phyloP scores from a whole-genome alignment of 257 asterid genomes.

The Solanum arcanum region DNA sequence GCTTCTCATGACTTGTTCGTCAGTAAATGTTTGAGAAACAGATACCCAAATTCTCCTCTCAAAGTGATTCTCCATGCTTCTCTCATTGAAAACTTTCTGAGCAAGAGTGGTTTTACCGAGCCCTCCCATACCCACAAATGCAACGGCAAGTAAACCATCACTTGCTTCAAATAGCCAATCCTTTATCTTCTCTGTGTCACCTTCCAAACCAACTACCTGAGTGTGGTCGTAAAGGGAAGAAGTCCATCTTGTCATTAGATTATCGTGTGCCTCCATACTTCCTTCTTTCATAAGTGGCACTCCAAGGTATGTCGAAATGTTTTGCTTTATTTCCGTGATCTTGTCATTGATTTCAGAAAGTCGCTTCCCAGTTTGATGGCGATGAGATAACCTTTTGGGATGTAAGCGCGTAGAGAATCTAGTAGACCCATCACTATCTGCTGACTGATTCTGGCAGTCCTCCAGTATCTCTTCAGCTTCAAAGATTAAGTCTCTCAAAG shows the following conservation, averaged over 20 bases:
- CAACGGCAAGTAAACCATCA: constrained; percentile 17
- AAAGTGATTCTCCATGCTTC: constrained; percentile 5
- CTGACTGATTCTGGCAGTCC: constrained; percentile 9
- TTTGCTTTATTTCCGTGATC: constrained; percentile 8
- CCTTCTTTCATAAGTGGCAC: constrained; percentile 10
- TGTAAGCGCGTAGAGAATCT: constrained; percentile 1
- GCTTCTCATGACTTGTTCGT: constrained; percentile 26
- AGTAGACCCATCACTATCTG: background rate
- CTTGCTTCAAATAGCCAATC: constrained; percentile 14
- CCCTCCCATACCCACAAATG: constrained; percentile 30
- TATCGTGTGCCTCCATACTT: constrained; percentile 13
- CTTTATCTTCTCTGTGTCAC: constrained; percentile 20
- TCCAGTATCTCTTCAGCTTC: constrained; percentile 22
- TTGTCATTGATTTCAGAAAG: constrained; percentile 16
- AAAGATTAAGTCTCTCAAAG: constrained; percentile 13
- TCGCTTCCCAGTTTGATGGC: constrained; percentile 6
- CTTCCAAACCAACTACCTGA: constrained; percentile 26
- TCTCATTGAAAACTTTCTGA: constrained; percentile 16
- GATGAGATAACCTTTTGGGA: constrained; percentile 2
- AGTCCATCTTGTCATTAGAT: constrained; percentile 24
- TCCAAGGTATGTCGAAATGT: constrained; percentile 12
- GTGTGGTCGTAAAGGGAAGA: constrained; percentile 18
- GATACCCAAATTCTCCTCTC: constrained; percentile 30
- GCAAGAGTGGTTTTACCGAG: constrained; percentile 24
- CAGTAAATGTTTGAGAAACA: constrained; percentile 23